Evolutionary conservation across 129 eudicot genomes (phyloP).

Genomic region (Centaurea solstitialis): DNA sequence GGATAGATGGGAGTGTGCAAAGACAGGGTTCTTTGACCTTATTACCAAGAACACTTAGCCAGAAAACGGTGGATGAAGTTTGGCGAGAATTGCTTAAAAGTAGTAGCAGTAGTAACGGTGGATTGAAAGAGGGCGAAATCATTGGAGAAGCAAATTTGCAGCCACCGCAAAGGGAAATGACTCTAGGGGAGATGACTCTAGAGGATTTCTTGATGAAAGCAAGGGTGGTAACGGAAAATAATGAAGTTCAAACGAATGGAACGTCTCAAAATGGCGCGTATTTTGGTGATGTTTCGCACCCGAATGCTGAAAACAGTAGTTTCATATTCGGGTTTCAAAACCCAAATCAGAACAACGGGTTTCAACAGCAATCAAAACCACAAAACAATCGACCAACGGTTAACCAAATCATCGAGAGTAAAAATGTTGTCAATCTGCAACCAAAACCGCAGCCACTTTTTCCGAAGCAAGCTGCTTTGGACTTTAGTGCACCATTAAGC

Average conservation of each 20-base stretch:
- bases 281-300: constrained; percentile 39
- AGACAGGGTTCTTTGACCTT: constrained; percentile 79
- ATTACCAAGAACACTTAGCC: constrained; percentile 83
- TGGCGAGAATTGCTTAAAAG: constrained; percentile 70
- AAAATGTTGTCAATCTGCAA: constrained; percentile 41
- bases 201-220: constrained; percentile 85
- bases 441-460: constrained; percentile 47
- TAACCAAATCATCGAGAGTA: constrained; percentile 34
- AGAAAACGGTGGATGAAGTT: constrained; percentile 89
- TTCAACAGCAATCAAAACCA: constrained; percentile 21
- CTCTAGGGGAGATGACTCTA: constrained; percentile 82
- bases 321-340: constrained; percentile 60
- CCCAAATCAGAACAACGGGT: constrained; percentile 46
- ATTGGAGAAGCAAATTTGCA: constrained; percentile 39
- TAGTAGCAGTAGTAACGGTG: constrained; percentile 23
- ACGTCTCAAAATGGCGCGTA: constrained; percentile 25
- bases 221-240: constrained; percentile 70
- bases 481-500: constrained; percentile 56
- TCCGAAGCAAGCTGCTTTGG: constrained; percentile 69
- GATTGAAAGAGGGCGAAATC: constrained; percentile 41
- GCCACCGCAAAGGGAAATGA: constrained; percentile 56
- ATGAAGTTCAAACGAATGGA: constrained; percentile 32
- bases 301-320: constrained; percentile 33
- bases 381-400: constrained; percentile 32
- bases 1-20: constrained; percentile 43